Base-by-base conservation (phyloP, 345 rosid genomes). In the Cardamine occulta region DNA sequence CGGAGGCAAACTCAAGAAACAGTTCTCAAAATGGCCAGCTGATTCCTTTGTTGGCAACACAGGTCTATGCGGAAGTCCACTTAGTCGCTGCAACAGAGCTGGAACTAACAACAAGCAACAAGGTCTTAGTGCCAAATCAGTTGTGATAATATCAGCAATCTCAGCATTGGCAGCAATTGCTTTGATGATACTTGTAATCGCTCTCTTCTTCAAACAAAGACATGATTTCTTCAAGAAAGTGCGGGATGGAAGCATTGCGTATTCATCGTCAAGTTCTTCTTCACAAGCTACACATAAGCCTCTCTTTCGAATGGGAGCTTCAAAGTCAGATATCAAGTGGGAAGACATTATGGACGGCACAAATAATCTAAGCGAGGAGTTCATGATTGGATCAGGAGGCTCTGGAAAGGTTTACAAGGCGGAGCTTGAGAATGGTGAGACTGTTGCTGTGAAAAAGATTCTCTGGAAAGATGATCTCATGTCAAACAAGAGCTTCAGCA, bases 301-400 rank as follows among this genome's bases (percentile, higher is more conserved):
- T 17, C 90, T 88, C 61, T 92, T 92, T 82, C 79, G 79, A 14
- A 76, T 71, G 0, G 87, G 90, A 31, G 75, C 85, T 55, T 82
- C 86, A 70, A 89, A 83, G 85, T 85, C 83, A 58, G 96, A 88
- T 70, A 84, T 84, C 62, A 90, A 63, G 74, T 90, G 93, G 95
- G 90, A 89, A 45, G 98, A 90, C 71, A 85, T 95, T 14, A 87
- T 92, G 97, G 84, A 81, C 74, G 96, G 97, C 39, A 95, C 99
- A 0, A 37, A 86, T 62, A 85, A 88, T 59, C 84, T 95, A 5
- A 88, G 88, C 14, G 91, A 95, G 0, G 93, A 90, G 79, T 92
- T 85, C 75, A 80, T 92, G 68, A 90, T 95, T 18, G 99, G 99
- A 32, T 89, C 93, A 1, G 99, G 97, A 68, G 98, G 99, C 32